Evolutionary conservation across 768 basidiomycete species (phyloP).

Genomic region (Mycena crocata): DNA sequence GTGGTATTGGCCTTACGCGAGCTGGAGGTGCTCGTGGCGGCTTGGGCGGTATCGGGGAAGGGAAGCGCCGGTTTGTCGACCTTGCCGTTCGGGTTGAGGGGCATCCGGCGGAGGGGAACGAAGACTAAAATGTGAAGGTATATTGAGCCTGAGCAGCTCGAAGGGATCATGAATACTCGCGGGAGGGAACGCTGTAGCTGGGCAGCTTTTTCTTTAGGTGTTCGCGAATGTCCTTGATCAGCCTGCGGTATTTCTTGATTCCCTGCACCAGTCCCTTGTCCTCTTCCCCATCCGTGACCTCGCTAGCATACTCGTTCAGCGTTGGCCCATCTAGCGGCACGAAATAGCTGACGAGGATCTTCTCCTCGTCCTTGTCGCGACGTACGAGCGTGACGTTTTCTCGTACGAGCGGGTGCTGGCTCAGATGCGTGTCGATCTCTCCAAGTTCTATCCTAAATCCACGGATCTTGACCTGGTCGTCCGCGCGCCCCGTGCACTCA

Average conservation of each 20-base stretch:
- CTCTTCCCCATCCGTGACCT: slow-evolving; percentile 66
- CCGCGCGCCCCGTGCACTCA: slow-evolving; percentile 96
- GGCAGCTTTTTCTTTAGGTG: slow-evolving; percentile 97
- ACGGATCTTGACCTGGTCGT: slow-evolving; percentile 99
- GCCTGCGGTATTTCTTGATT: slow-evolving; percentile 83
- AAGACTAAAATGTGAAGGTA: slow-evolving; percentile 72
- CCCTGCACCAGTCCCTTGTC: slow-evolving; percentile 75
- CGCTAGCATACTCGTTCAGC: slow-evolving; percentile 78
- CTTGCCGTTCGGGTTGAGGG: slow-evolving; percentile 98
- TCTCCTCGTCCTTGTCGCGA: slow-evolving; percentile 99
- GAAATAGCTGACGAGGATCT: slow-evolving; percentile 97
- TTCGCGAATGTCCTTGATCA: slow-evolving; percentile 95
- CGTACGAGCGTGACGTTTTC: slow-evolving; percentile 98
- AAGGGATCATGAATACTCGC: slow-evolving; percentile 58
- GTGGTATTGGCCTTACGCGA: slow-evolving; percentile 69
- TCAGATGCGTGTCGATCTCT: slow-evolving; percentile 96
- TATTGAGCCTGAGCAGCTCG: slow-evolving; percentile 1
- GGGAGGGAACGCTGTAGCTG: slow-evolving; percentile 90
- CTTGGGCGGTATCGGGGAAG: slow-evolving; percentile 95
- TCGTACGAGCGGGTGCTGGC: slow-evolving; percentile 91
- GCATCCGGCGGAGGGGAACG: slow-evolving; percentile 94
- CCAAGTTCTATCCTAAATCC: slow-evolving; percentile 99
- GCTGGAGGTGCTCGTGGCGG: slow-evolving; percentile 57
- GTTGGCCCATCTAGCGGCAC: slow-evolving; percentile 83
- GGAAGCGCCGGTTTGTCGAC: slow-evolving; percentile 98